A percentile compares a stretch with the other conserved stretches of the same genome.
Conservation (phyloP, 306 rosid genomes). For the Cercis canadensis region DNA sequence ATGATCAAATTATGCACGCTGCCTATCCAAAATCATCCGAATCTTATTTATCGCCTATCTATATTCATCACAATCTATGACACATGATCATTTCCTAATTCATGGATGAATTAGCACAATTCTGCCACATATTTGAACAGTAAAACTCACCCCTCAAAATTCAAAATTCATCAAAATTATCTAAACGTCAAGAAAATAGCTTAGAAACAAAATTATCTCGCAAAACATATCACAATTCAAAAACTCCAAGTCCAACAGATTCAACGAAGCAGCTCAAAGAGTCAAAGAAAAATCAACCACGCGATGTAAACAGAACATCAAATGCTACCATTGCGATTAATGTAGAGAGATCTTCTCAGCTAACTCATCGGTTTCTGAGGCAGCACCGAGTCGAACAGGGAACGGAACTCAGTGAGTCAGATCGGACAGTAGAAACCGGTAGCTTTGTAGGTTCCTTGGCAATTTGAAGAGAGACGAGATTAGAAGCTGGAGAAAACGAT, state of each 20-base stretch:
- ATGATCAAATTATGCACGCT: conserved; percentile 7
- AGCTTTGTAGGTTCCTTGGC: conserved; percentile 50
- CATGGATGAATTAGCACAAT: conserved; percentile 33
- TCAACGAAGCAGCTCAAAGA: conserved; percentile 57
- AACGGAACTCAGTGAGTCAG: conserved; percentile 65
- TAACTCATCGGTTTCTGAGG: conserved; percentile 80
- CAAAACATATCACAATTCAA: not conserved
- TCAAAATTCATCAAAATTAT: conserved; percentile 12
- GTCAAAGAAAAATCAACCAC: conserved; percentile 48
- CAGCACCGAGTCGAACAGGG: conserved; percentile 42
- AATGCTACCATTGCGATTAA: conserved; percentile 84
- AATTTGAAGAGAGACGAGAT: conserved; percentile 41
- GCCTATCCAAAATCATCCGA: conserved; percentile 25
- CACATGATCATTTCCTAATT: conserved; percentile 29
- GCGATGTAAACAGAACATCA: conserved; percentile 4
- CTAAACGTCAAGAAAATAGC: conserved; percentile 11
- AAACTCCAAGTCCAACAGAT: conserved; percentile 48
- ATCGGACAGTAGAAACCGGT: conserved; percentile 56
- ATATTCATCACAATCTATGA: conserved; percentile 27
- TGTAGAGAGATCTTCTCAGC: conserved; percentile 62
- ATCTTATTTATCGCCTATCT: conserved; percentile 29
- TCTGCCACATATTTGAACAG: not conserved
- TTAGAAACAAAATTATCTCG: conserved; percentile 22
- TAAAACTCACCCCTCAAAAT: not conserved
- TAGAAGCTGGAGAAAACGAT: conserved; percentile 60